Percentiles rank a stretch among this genome's conserved stretches.
These are phyloP conservation scores for Pseudopithomyces maydicus DNA, from an alignment of 2,329 filamentous ascomycete species.

Conservation along the genomic window DNA sequence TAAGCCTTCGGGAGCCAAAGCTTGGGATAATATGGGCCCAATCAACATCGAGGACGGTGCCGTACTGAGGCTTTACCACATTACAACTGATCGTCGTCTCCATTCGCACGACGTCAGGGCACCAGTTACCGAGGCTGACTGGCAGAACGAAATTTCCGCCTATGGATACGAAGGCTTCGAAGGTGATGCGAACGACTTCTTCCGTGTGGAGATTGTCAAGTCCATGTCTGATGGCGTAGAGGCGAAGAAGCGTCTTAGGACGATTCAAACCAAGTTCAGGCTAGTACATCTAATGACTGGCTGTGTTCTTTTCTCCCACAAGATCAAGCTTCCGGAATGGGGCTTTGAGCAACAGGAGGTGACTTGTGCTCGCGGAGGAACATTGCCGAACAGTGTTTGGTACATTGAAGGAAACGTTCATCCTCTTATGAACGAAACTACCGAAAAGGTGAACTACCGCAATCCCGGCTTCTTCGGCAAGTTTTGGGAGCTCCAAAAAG, in stretches of 20 bases:
- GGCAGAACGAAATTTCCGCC: conserved; percentile 95
- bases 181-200: conserved; percentile 94
- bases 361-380: conserved; percentile 91
- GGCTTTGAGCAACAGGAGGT: conserved; percentile 98
- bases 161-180: conserved; percentile 98
- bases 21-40: conserved; percentile 78
- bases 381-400: conserved; percentile 95
- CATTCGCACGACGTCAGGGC: conserved; percentile 92
- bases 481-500: conserved; percentile 94
- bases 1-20: conserved; percentile 77
- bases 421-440: conserved; percentile 50
- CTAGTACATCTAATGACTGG: conserved; percentile 97
- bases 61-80: conserved; percentile 82
- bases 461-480: conserved; percentile 96
- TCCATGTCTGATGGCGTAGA: conserved; percentile 77
- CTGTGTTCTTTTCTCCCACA: conserved; percentile 95
- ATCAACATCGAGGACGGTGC: conserved; percentile 78
- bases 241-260: conserved; percentile 84
- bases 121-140: conserved; percentile 56
- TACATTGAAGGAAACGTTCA: conserved; percentile 69
- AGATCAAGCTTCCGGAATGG: conserved; percentile 98
- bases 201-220: conserved; percentile 94
- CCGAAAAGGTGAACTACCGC: conserved; percentile 95
- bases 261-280: conserved; percentile 95
- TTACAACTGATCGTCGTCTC: conserved; percentile 81